A percentile compares a stretch with the other conserved stretches of the same genome.
Evolutionary conservation across 2,329 filamentous ascomycete species (phyloP).

Genomic region (Alternaria ethzedia): DNA sequence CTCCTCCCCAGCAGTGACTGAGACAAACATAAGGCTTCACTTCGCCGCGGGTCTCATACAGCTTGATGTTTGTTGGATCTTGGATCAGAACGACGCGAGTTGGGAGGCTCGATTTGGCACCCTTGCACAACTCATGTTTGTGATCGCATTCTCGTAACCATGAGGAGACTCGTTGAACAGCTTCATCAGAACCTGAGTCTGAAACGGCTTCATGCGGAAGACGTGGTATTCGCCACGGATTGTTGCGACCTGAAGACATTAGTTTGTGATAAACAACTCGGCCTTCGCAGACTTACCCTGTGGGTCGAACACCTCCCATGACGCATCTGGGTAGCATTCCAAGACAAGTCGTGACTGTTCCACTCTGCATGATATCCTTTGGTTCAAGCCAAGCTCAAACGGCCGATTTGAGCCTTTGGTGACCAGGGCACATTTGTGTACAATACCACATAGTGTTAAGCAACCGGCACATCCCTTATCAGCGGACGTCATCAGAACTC

Average conservation of each 20-base stretch:
- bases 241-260: not conserved
- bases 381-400: not conserved
- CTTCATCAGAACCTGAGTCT: not conserved
- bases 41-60: conserved; percentile 2
- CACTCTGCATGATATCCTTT: not conserved
- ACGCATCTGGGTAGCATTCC: not conserved
- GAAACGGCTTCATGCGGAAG: not conserved
- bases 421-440: not conserved
- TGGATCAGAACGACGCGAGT: conserved; percentile 2
- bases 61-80: not conserved
- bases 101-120: not conserved
- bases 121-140: not conserved
- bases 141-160: not conserved
- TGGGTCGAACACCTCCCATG: not conserved
- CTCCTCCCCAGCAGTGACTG: conserved; percentile 9
- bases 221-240: not conserved
- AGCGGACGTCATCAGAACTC: not conserved
- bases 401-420: not conserved
- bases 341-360: not conserved
- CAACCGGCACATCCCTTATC: conserved; percentile 6
- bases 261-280: not conserved
- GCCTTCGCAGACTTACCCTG: not conserved
- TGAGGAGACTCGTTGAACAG: not conserved
- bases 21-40: not conserved
- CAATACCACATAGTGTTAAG: not conserved